A percentile compares a stretch with the other conserved stretches of the same genome.
Evolutionary conservation across 441 rosid genomes (phyloP).

Genomic region (Melastoma candidum): DNA sequence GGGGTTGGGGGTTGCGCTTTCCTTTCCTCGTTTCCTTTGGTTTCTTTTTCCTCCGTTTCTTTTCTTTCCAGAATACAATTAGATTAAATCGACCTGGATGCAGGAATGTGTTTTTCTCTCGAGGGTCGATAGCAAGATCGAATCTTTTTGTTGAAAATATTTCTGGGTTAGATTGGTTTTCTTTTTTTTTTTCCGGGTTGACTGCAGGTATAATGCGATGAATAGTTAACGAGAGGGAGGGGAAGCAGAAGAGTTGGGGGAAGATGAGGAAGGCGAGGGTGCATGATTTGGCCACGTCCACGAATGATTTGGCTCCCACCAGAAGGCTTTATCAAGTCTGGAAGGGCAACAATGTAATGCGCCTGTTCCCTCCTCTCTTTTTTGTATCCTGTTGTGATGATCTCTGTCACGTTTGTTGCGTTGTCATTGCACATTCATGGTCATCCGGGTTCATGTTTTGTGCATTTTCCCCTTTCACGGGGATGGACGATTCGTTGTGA

Average conservation of each 20-base stretch:
- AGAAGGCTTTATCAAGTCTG: conserved; percentile 64
- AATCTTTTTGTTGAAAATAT: too few relatives aligned
- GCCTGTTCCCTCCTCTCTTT: not conserved
- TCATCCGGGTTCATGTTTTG: not conserved
- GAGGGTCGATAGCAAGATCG: too few relatives aligned
- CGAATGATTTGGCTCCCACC: conserved; percentile 26
- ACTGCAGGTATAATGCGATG: too few relatives aligned
- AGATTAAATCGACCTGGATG: too few relatives aligned
- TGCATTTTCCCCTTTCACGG: too few relatives aligned
- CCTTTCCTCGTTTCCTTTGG: too few relatives aligned
- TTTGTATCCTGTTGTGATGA: not conserved
- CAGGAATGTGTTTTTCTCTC: too few relatives aligned
- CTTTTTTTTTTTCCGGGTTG: not conserved
- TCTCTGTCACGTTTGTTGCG: not conserved
- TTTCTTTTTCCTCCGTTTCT: too few relatives aligned
- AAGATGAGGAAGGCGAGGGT: conserved; percentile 22
- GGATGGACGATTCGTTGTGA: too few relatives aligned
- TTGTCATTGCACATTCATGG: not conserved
- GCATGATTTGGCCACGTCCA: conserved; percentile 29
- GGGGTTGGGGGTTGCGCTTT: not conserved
- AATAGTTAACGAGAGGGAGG: not conserved
- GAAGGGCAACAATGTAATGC: conserved; percentile 83
- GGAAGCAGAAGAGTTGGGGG: conserved; percentile 1
- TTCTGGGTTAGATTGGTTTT: not conserved
- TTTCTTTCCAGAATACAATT: too few relatives aligned